These are phyloP conservation scores for Torulaspora gathmanii DNA, from an alignment of 805 yeast species.

Conservation along the genomic window DNA sequence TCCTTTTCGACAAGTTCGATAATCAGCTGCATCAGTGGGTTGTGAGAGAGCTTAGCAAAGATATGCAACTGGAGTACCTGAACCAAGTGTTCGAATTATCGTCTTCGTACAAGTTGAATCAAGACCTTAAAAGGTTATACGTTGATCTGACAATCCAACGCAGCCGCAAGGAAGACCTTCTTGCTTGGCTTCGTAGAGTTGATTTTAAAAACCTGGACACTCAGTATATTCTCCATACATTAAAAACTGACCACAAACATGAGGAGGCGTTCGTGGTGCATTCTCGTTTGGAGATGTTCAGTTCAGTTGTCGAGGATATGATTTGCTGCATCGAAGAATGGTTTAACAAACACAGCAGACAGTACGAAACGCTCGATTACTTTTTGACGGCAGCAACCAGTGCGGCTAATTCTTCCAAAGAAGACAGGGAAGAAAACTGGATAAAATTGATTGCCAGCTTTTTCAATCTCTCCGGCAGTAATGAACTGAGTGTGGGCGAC, in stretches of 20 bases:
- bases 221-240: constrained; percentile 9
- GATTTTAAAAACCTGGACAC: constrained; percentile 15
- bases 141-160: constrained; percentile 19
- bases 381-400: constrained; percentile 17
- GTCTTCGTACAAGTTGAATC: not conserved
- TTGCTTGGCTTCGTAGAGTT: constrained; percentile 17
- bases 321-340: constrained; percentile 16
- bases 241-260: constrained; percentile 14
- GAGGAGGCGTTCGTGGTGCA: constrained; percentile 23
- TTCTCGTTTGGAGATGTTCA: constrained; percentile 15
- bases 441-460: constrained; percentile 22
- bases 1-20: constrained; percentile 18
- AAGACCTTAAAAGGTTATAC: constrained; percentile 14
- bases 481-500: not conserved
- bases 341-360: constrained; percentile 9
- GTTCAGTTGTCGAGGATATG: constrained; percentile 18
- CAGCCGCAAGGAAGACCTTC: constrained; percentile 9
- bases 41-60: constrained; percentile 2
- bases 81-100: constrained; percentile 11
- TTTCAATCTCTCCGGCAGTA: constrained; percentile 15
- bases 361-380: constrained; percentile 1
- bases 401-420: constrained; percentile 9
- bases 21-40: constrained; percentile 21
- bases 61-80: constrained; percentile 18
- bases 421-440: constrained; percentile 22